Evolutionary conservation across 106 monocot species (phyloP), one percentile per base, ranked within the genome.

Genomic region (Phalaenopsis equestris): DNA sequence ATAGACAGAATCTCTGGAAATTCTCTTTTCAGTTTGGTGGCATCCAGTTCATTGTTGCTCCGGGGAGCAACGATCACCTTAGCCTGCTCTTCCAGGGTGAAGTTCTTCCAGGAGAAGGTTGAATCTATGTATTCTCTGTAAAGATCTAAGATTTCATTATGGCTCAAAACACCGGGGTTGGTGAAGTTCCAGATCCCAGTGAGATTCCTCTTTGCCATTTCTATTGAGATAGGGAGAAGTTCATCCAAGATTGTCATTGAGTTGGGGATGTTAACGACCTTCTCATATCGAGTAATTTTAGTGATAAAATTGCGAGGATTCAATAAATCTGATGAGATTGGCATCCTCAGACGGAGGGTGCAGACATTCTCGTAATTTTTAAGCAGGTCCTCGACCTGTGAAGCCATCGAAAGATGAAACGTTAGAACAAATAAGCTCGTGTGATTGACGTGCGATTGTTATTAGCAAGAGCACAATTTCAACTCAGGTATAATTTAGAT

Each of bases 131-230:
- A 87, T 18, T 90, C 83, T 79, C 83, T 79, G 79, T 90, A 90
- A 87, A 90, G 87, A 83, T 90, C 83, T 12, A 90, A 56, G 18
- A 90, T 87, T 57, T 90, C 90, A 12, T 90, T 90, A 52, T 90
- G 90, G 77, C 87, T 90, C 14, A 90, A 80, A 19, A 82, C 90
- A 12, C 90, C 90, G 39, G 90, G 90, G 42, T 90, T 90, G 42
- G 90, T 90, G 87, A 90, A 90, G 73, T 90, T 90, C 87, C 85
- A 90, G 39, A 90, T 90, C 37, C 90, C 90, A 39, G 90, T 90
- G 41, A 90, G 87, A 79, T 90, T 90, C 61, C 85, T 83, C 75
- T 90, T 90, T 38, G 90, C 90, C 90, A 90, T 90, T 80, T 90
- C 90, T 55, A 90, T 85, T 5, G 87, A 87, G 61, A 90, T 87